Conservation (phyloP, 257 asterid genomes). For the Schizonepeta tenuifolia region DNA sequence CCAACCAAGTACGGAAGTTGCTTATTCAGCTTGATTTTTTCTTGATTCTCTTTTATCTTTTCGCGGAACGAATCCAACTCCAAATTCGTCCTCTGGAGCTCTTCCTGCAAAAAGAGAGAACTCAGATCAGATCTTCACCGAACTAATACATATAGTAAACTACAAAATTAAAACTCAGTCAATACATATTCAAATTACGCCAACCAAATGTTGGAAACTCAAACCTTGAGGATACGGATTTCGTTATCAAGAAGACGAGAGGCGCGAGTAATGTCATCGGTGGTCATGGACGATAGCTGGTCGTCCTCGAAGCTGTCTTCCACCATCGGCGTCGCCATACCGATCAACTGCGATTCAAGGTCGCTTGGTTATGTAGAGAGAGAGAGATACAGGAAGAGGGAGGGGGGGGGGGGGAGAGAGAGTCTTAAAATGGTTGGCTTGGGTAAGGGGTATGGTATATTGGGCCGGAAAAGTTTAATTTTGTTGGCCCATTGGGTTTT, state of each 20-base stretch:
- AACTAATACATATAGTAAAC: neutral
- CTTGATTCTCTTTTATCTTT: constrained; percentile 86
- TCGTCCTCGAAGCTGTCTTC: constrained; percentile 87
- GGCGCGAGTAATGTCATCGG: constrained; percentile 79
- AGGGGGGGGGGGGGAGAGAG: neutral
- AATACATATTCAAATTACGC: neutral
- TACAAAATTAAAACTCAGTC: neutral
- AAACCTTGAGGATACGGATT: constrained; percentile 78
- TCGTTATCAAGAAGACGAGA: constrained; percentile 92
- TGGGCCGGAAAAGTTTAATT: neutral
- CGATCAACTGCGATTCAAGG: constrained; percentile 27
- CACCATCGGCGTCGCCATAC: constrained; percentile 87
- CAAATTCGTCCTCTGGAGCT: constrained; percentile 79
- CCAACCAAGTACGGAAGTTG: constrained; percentile 94
- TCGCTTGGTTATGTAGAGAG: neutral
- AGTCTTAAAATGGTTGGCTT: constrained; percentile 24
- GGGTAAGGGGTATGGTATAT: constrained; percentile 32
- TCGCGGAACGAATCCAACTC: constrained; percentile 81
- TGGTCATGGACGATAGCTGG: constrained; percentile 74
- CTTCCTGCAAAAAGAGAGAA: constrained; percentile 49
- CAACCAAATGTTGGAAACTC: neutral
- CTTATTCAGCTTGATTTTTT: constrained; percentile 84
- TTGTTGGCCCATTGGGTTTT: neutral
- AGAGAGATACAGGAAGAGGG: neutral
- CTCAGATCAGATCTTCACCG: neutral